phyloP scores from a whole-genome alignment of 139 green algal genomes.

The Zygnema cylindricum region DNA sequence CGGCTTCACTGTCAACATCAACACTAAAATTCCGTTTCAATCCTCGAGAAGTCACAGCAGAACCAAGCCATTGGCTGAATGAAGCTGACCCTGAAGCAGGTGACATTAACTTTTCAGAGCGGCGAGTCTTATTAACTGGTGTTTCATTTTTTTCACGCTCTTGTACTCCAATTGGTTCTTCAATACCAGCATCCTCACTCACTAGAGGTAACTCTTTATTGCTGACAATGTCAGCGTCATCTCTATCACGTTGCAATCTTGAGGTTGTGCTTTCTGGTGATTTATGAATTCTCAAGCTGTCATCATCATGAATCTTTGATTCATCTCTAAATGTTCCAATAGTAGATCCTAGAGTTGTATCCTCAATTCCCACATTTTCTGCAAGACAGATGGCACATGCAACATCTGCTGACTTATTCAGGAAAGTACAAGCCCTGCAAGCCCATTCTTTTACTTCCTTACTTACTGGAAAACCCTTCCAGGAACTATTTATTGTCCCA shows the following conservation, averaged over 20 bases:
- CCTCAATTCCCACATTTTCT: not conserved
- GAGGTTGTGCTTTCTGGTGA: not conserved
- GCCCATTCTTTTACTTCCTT: too few species aligned
- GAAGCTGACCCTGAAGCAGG: not conserved
- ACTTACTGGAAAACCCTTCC: not conserved
- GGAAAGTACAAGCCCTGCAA: slow-evolving; percentile 12
- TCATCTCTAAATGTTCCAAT: not conserved
- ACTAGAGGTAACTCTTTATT: too few species aligned
- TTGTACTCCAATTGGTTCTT: too few species aligned
- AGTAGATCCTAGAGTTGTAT: not conserved
- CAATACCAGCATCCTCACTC: too few species aligned
- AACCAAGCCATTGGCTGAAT: not conserved
- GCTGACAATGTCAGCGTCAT: too few species aligned
- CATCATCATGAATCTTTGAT: too few species aligned
- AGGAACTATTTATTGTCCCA: not conserved
- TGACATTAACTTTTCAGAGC: too few species aligned
- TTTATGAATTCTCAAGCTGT: not conserved
- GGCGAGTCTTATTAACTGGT: too few species aligned
- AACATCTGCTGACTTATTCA: not conserved
- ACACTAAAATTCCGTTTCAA: not conserved
- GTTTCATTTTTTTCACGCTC: too few species aligned
- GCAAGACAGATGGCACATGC: not conserved
- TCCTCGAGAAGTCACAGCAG: not conserved
- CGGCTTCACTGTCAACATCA: not conserved
- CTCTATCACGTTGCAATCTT: not conserved